Evolutionary conservation across 2,329 filamentous ascomycete genomes (phyloP), one percentile per base, ranked within the genome.

Genomic region (Sporothrix inflata): DNA sequence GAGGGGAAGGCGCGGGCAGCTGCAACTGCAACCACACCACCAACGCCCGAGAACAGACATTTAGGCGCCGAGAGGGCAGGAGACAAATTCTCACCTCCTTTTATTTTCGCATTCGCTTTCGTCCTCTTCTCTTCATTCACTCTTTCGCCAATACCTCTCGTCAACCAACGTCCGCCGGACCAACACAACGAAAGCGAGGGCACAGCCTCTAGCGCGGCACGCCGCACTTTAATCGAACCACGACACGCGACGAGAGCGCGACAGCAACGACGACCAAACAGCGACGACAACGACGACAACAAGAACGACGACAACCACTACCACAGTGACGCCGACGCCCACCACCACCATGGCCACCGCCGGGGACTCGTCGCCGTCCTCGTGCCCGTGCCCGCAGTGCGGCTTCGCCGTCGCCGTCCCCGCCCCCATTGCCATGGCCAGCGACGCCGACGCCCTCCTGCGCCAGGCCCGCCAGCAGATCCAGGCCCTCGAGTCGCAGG

Each of bases 401-500:
- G 75, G 75, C 72, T 70, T 71, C 21, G 55, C 49, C 16, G 66
- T 71, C 21, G 55, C 49, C 16, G 66, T 65, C 30, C 53, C 66
- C 42, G 34, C 45, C 21, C 7, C 12, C 24, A 38, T 27, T 4
- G 60, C 30, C 24, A 38, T 27, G 2, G 60, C 30, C 51, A 47
- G 38, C 51, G 69, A 70, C 14, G 49, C 42, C 6, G 69, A 67
- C 14, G 68, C 49, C 4, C 82, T 84, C 61, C 85, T 90, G 42
- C 81, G 84, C 38, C 82, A 83, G 71, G 85, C 89, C 71, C 87
- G 90, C 78, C 83, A 85, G 74, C 85, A 89, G 77, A 90, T 93
- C 77, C 82, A 85, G 74, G 90, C 94, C 77, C 85, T 95, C 60
- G 89, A 94, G 80, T 85, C 87, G 47, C 91, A 94, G 78, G 89